These are phyloP conservation scores for Aspergillus candidus DNA, from an alignment of 2,329 filamentous ascomycete species.

Conservation along the genomic window DNA sequence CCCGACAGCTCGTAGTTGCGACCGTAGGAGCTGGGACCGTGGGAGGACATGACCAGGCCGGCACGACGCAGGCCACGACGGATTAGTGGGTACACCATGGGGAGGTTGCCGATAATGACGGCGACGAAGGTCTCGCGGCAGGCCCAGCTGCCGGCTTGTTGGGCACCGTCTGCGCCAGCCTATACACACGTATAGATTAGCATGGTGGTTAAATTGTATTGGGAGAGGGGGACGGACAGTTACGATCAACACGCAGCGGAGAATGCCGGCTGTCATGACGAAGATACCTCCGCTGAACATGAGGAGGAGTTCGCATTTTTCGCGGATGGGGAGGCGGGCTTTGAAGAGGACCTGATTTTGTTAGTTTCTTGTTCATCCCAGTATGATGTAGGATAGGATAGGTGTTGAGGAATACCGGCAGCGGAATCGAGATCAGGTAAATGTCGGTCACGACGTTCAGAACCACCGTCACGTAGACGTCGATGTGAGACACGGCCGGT, in stretches of 20 bases:
- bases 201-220: too few species aligned
- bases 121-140: slow-evolving; percentile 43
- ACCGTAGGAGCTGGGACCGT: slow-evolving; percentile 9
- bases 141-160: slow-evolving; percentile 41
- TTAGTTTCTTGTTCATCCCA: neutral
- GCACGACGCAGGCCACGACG: slow-evolving; percentile 23
- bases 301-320: slow-evolving; percentile 49
- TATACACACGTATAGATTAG: neutral
- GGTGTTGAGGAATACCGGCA: slow-evolving; percentile 40
- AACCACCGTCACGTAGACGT: slow-evolving; percentile 48
- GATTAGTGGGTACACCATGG: slow-evolving; percentile 38
- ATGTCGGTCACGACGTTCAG: slow-evolving; percentile 53
- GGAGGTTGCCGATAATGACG: slow-evolving; percentile 39
- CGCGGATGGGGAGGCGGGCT: slow-evolving; percentile 43
- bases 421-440: slow-evolving; percentile 55
- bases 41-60: slow-evolving; percentile 20
- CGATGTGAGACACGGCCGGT: slow-evolving; percentile 46
- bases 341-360: slow-evolving; percentile 47
- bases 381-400: neutral
- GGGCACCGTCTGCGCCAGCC: slow-evolving; percentile 34
- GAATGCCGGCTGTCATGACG: slow-evolving; percentile 49
- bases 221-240: slow-evolving; percentile 22
- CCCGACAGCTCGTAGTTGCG: slow-evolving; percentile 20
- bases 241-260: slow-evolving; percentile 50
- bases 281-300: slow-evolving; percentile 54